phyloP scores from a whole-genome alignment of 257 asterid species.

The Solanum appendiculatum region DNA sequence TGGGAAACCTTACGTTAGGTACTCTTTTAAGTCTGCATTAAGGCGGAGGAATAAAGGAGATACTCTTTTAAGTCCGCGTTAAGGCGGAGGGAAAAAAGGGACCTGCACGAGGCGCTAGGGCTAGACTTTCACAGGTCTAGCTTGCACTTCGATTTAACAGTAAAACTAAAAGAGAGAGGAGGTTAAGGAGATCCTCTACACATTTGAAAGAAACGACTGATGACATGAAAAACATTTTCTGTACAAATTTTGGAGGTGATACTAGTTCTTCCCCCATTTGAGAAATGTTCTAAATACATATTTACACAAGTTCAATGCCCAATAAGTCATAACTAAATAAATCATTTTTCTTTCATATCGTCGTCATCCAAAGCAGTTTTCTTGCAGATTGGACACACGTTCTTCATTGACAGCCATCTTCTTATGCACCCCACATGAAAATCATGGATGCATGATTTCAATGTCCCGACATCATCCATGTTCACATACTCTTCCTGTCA shows the following conservation, averaged over 20 bases:
- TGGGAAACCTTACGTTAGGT: too few species aligned
- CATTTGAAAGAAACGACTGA: not conserved
- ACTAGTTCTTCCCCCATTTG: conserved; percentile 16
- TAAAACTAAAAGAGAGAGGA: not conserved
- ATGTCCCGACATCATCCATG: conserved; percentile 49
- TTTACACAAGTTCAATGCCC: conserved; percentile 15
- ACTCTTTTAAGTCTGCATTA: too few species aligned
- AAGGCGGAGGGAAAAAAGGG: not conserved
- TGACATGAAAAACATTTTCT: conserved; percentile 3
- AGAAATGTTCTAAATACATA: conserved; percentile 15
- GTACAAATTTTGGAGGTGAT: conserved; percentile 5
- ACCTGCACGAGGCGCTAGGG: not conserved
- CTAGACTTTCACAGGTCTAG: too few species aligned
- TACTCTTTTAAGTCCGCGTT: not conserved
- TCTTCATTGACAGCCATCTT: conserved; percentile 72
- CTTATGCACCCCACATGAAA: conserved; percentile 59
- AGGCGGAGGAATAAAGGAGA: not conserved
- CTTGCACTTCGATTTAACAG: not conserved
- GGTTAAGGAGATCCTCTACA: not conserved
- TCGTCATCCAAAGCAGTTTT: conserved; percentile 29
- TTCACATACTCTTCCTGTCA: conserved; percentile 57
- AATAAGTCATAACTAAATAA: not conserved
- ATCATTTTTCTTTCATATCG: not conserved
- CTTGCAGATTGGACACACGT: conserved; percentile 56
- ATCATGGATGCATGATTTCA: conserved; percentile 57